Base-by-base conservation (phyloP, 352 stramenopile genomes). In the Phytophthora fragariae region DNA sequence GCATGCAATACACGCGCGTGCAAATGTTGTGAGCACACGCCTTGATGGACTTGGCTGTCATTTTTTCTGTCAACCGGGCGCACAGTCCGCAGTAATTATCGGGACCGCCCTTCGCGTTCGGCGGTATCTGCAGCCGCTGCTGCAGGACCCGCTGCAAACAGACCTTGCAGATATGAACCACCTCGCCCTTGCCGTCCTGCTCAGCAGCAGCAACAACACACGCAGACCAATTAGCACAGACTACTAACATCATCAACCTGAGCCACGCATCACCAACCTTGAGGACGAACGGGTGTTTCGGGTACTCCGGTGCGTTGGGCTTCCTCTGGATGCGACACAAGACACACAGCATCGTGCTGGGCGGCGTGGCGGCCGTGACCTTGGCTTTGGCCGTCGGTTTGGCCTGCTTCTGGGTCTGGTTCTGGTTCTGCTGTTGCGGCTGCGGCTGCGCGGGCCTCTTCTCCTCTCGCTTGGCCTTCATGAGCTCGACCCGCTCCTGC, bases 261-360 rank as follows among this genome's bases (percentile, higher is more conserved):
- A 49, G 41, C 41, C 17, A 19, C 14, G 14, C 41, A 2, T 19
- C 24, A 70, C 72, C 15, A 52, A 91, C 85, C 81, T 93, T 85
- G 15, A 93, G 83, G n/a, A 93, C 81, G 33, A 92, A 93, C 29
- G 86, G 86, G 61, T 93, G 86, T 47, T 85, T 88, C 17, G 85
- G 66, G 44, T 90, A 82, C 53, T 74, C 71, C 8, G 70, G 62
- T 0, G 50, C 65, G 21, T 75, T 64, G 7, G 57, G 57, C 29
- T 76, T 73, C 29, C 52, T 75, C 46, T 81, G 73, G 15, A 76
- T 74, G 19, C 75, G 75, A 52, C 86, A 93, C 39, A 91, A 61
- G 21, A 89, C 73, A 47, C 86, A 93, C 0, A 62, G n/a, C 62
- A 81, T 76, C 29, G 65, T 79, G 57, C 35, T 70, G 15, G 75